Conservation (phyloP, 2,329 filamentous ascomycete genomes). For the Paracorniculantispora psalliotae region DNA sequence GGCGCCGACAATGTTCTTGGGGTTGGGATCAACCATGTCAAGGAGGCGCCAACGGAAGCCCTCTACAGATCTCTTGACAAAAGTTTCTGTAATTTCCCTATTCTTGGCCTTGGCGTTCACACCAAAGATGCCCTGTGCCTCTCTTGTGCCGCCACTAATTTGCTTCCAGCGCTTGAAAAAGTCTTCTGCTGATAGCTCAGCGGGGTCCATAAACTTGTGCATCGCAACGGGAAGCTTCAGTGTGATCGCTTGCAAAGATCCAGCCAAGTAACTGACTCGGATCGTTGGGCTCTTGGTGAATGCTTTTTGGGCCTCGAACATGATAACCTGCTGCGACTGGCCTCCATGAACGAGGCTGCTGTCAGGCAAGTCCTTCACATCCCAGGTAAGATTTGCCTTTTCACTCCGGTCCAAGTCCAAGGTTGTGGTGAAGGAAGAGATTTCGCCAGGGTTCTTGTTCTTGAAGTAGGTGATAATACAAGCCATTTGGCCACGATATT, state of each 20-base stretch:
- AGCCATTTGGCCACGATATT: constrained; percentile 92
- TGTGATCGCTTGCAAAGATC: constrained; percentile 86
- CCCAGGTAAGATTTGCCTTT: constrained; percentile 67
- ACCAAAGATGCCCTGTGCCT: constrained; percentile 83
- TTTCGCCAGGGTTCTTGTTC: constrained; percentile 81
- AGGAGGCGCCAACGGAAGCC: constrained; percentile 89
- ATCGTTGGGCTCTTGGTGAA: constrained; percentile 87
- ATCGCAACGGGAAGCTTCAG: constrained; percentile 82
- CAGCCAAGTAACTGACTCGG: constrained; percentile 88
- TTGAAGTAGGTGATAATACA: constrained; percentile 94
- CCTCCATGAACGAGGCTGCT: constrained; percentile 67
- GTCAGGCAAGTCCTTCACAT: constrained; percentile 84
- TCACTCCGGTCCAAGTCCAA: constrained; percentile 71
- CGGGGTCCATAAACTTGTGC: constrained; percentile 96
- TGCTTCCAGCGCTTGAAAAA: constrained; percentile 99
- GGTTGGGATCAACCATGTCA: constrained; percentile 82
- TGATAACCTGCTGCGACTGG: constrained; percentile 88
- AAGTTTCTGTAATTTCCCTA: constrained; percentile 63
- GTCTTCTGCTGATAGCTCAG: constrained; percentile 80
- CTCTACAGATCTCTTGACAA: constrained; percentile 67
- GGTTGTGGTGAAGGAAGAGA: constrained; percentile 91
- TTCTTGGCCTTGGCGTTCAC: constrained; percentile 46
- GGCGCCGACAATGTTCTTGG: constrained; percentile 88
- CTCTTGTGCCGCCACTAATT: constrained; percentile 82
- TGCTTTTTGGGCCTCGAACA: constrained; percentile 81